Conservation (phyloP, 176 grass and related monocot species). For the Rhynchospora breviuscula region DNA sequence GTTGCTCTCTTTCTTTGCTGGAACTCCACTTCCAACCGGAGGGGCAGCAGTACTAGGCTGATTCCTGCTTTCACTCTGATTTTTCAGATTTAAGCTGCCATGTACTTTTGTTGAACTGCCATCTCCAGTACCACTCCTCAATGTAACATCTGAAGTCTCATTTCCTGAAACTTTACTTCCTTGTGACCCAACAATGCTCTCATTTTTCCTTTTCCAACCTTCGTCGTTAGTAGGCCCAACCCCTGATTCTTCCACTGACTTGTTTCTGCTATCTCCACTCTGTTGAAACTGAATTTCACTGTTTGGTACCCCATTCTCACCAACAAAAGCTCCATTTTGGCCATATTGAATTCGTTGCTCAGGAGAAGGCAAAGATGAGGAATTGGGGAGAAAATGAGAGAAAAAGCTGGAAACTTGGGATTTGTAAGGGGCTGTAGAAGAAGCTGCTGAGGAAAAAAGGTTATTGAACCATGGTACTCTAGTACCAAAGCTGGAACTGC, state of each 20-base stretch:
- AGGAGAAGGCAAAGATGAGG: conserved; percentile 22
- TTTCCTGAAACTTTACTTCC: conserved; percentile 10
- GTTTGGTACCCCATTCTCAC: conserved; percentile 8
- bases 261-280: conserved; percentile 30
- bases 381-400: conserved; percentile 58
- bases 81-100: neutral
- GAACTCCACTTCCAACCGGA: neutral
- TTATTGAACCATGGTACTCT: conserved; percentile 52
- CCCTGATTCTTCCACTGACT: neutral
- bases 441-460: conserved; percentile 45
- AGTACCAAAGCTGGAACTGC: conserved; percentile 18
- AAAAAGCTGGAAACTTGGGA: conserved; percentile 55
- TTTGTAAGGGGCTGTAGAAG: conserved; percentile 40
- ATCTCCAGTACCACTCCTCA: neutral
- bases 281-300: conserved; percentile 20
- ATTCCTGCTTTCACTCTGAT: neutral
- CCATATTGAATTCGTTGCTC: conserved; percentile 1
- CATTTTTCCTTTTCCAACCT: neutral
- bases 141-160: neutral
- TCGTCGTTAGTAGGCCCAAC: neutral
- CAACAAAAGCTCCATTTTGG: neutral
- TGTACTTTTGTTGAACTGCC: neutral
- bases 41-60: neutral
- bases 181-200: neutral
- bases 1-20: conserved; percentile 5